Conservation (phyloP, 495 filamentous ascomycete species). For the Parathielavia appendiculata region DNA sequence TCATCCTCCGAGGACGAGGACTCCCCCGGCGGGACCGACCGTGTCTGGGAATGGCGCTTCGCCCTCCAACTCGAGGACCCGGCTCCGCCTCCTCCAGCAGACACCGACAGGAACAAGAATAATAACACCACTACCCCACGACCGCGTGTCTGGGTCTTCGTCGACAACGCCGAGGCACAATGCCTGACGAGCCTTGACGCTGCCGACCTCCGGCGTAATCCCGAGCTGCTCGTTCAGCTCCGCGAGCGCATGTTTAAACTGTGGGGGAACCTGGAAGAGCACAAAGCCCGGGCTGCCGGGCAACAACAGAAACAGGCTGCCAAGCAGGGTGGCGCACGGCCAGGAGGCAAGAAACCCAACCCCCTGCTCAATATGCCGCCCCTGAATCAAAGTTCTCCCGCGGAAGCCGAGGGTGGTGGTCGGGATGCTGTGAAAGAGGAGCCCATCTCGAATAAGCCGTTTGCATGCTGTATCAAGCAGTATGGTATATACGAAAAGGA, state of each 20-base stretch:
- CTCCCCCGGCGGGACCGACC: slow-evolving; percentile 8
- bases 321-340: neutral
- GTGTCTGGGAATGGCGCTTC: slow-evolving; percentile 75
- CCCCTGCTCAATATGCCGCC: slow-evolving; percentile 13
- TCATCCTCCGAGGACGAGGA: slow-evolving; percentile 18
- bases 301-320: slow-evolving; percentile 4
- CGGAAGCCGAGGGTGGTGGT: slow-evolving; percentile 17
- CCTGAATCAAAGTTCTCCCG: slow-evolving; percentile 28
- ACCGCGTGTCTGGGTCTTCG: slow-evolving; percentile 55
- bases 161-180: slow-evolving; percentile 60
- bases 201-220: slow-evolving; percentile 55
- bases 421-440: neutral
- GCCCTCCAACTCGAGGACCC: slow-evolving; percentile 65
- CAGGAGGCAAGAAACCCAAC: neutral
- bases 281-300: slow-evolving; percentile 36
- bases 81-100: slow-evolving; percentile 23
- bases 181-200: slow-evolving; percentile 63
- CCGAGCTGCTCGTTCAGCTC: slow-evolving; percentile 44
- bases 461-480: slow-evolving; percentile 58
- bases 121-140: slow-evolving; percentile 10
- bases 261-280: slow-evolving; percentile 83
- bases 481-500: slow-evolving; percentile 49
- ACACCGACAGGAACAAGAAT: neutral
- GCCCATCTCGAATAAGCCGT: slow-evolving; percentile 44
- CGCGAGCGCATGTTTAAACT: slow-evolving; percentile 70